phyloP scores from a whole-genome alignment of 257 asterid genomes.

The Solanum pinnatisectum region DNA sequence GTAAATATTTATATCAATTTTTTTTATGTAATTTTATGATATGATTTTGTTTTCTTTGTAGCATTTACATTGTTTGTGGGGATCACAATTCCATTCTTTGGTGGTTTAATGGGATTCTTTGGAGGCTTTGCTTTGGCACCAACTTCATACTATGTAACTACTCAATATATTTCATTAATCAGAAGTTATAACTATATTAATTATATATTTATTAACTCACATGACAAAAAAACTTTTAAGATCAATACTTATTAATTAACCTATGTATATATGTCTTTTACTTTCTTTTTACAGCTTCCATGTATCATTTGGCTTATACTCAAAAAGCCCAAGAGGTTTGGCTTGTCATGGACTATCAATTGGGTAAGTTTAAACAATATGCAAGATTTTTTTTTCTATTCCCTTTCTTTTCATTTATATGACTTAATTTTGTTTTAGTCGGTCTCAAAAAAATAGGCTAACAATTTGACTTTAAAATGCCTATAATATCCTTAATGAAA shows the following conservation, averaged over 20 bases:
- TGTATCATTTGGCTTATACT: conserved; percentile 30
- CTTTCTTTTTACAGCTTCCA: conserved; percentile 16
- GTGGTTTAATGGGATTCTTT: conserved; percentile 48
- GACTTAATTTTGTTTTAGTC: no score
- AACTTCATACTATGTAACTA: conserved; percentile 35
- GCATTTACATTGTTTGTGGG: conserved; percentile 39
- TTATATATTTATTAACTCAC: no score
- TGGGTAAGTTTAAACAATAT: conserved; percentile 9
- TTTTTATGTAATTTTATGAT: background rate
- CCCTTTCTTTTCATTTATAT: no score
- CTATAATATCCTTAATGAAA: no score
- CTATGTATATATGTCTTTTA: background rate
- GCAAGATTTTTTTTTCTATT: no score
- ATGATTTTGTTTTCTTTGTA: background rate
- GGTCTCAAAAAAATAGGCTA: no score
- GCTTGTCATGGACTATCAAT: conserved; percentile 22
- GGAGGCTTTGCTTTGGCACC: conserved; percentile 58
- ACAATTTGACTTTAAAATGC: no score
- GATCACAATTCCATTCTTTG: conserved; percentile 50
- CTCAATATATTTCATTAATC: background rate
- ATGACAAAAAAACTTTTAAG: background rate
- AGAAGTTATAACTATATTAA: background rate
- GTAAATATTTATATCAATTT: background rate
- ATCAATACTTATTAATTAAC: background rate
- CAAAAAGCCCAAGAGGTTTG: conserved; percentile 14